These are phyloP conservation scores for Monilinia aucupariae DNA, from an alignment of 2,329 filamentous ascomycete genomes.

Conservation along the genomic window DNA sequence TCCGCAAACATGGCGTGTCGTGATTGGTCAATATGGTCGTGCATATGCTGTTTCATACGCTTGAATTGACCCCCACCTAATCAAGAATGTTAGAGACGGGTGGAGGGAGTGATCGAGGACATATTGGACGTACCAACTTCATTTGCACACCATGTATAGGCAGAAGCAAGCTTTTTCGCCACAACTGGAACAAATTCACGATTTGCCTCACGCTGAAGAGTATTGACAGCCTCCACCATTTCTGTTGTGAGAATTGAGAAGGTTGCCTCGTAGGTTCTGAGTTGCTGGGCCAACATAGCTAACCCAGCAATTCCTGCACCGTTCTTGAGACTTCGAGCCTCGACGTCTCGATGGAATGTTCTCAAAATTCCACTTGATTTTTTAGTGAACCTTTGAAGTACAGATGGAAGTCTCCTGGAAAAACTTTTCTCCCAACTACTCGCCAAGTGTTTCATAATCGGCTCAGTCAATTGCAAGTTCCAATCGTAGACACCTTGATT, in stretches of 20 bases:
- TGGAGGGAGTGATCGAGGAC: not conserved
- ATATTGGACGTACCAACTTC: conserved; percentile 38
- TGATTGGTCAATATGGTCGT: conserved; percentile 38
- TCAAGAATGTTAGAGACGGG: not conserved
- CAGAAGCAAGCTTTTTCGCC: conserved; percentile 40
- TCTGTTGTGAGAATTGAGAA: conserved; percentile 37
- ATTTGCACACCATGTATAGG: conserved; percentile 42
- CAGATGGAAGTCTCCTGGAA: conserved; percentile 39
- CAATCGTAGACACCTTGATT: not conserved
- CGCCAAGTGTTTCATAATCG: conserved; percentile 26
- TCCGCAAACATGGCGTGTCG: conserved; percentile 46
- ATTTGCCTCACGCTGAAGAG: conserved; percentile 47
- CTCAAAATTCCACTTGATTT: conserved; percentile 35
- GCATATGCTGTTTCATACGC: conserved; percentile 50
- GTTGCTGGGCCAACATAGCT: conserved; percentile 38
- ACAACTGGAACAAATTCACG: conserved; percentile 49
- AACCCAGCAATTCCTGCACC: conserved; percentile 40
- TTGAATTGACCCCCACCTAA: conserved; percentile 4
- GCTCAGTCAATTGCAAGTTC: conserved; percentile 17
- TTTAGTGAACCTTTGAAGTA: conserved; percentile 37
- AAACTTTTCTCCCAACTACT: conserved; percentile 35
- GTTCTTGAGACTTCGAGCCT: conserved; percentile 37
- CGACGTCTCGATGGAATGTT: conserved; percentile 41
- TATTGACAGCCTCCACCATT: conserved; percentile 39
- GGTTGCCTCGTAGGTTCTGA: conserved; percentile 39